These are phyloP conservation scores for Aspergillus ustus DNA, from an alignment of 2,329 filamentous ascomycete species.

Conservation along the genomic window DNA sequence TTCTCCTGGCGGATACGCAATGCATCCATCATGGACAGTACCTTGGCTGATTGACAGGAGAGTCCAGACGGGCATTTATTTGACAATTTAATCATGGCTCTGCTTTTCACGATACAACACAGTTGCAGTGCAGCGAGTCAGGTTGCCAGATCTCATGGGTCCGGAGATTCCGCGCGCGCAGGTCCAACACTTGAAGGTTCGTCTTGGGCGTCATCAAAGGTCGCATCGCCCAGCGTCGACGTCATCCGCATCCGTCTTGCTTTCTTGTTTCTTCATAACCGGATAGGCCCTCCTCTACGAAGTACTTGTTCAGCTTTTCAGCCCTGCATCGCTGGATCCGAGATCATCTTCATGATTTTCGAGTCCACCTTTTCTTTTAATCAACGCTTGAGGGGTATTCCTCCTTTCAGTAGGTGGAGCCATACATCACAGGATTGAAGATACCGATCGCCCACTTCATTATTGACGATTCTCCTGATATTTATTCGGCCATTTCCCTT, in stretches of 20 bases:
- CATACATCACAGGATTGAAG: conserved; percentile 20
- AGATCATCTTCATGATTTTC: background rate
- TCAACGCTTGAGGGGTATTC: background rate
- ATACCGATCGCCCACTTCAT: conserved; percentile 21
- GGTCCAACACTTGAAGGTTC: conserved; percentile 15
- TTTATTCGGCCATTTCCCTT: conserved; percentile 3
- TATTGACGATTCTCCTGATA: conserved; percentile 4
- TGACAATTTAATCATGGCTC: background rate
- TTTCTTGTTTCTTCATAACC: conserved; percentile 3
- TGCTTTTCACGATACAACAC: background rate
- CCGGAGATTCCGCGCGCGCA: conserved; percentile 21
- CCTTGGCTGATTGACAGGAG: background rate
- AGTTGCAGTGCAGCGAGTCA: conserved; percentile 4
- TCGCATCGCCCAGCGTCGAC: conserved; percentile 37
- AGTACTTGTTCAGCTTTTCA: conserved; percentile 1
- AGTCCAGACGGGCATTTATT: background rate
- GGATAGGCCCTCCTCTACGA: conserved; percentile 24
- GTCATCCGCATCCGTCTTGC: conserved; percentile 37
- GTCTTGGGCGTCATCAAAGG: conserved; percentile 27
- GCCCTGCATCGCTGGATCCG: background rate
- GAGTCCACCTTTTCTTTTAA: background rate
- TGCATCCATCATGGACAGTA: conserved; percentile 1
- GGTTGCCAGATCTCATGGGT: conserved; percentile 13
- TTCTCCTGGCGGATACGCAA: conserved; percentile 9
- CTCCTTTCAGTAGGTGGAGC: conserved; percentile 13